Conservation (phyloP, 768 basidiomycete species). For the Xanthoconium stramineum region DNA sequence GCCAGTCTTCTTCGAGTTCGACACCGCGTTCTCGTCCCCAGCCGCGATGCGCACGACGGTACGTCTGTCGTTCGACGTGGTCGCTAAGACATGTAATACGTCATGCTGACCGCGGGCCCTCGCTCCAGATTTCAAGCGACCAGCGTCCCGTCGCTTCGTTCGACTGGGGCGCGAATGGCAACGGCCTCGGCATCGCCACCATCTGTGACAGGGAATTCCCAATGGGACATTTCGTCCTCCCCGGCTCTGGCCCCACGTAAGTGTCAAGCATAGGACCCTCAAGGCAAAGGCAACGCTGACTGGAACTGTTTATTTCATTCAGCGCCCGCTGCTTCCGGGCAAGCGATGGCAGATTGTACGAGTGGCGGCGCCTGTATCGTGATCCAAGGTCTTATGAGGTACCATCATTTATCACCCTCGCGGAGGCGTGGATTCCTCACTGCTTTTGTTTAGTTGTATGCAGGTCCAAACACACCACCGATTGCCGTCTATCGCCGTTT, state of each 20-base stretch:
- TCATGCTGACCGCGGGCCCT: not conserved
- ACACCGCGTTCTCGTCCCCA: conserved; percentile 41
- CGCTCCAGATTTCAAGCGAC: conserved; percentile 37
- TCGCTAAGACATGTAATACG: not conserved
- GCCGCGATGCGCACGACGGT: conserved; percentile 28
- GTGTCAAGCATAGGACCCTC: not conserved
- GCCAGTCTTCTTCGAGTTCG: conserved; percentile 63
- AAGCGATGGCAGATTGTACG: conserved; percentile 55
- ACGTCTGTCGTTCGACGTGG: not conserved
- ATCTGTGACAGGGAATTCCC: conserved; percentile 53
- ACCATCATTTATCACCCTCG: conserved; percentile 20
- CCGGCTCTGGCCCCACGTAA: conserved; percentile 52
- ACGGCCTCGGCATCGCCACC: conserved; percentile 42
- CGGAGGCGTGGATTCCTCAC: not conserved
- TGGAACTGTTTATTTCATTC: not conserved
- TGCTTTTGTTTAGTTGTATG: conserved; percentile 39
- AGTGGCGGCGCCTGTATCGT: conserved; percentile 58
- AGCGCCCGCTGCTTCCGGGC: conserved; percentile 62
- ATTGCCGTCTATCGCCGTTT: conserved; percentile 61
- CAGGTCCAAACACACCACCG: conserved; percentile 41
- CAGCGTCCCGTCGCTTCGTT: conserved; percentile 51
- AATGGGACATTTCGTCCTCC: conserved; percentile 60
- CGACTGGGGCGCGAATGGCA: conserved; percentile 40
- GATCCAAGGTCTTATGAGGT: conserved; percentile 60
- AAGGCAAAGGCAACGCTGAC: conserved; percentile 9